Conservation (phyloP, 495 filamentous ascomycete genomes). For the Lophiostoma macrostomum region DNA sequence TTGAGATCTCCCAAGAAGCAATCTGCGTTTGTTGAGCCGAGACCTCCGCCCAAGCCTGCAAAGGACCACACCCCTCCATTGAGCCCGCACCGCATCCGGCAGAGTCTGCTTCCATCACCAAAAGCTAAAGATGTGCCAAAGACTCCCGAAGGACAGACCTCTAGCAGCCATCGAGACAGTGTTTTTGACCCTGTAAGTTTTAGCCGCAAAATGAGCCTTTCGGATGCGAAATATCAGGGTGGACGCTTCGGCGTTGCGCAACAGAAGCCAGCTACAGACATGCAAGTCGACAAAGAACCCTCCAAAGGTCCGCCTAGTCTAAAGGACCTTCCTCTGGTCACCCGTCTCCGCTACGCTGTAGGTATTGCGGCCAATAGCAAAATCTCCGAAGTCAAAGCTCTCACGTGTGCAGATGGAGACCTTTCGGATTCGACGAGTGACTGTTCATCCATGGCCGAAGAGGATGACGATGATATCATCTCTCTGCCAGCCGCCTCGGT, state of each 20-base stretch:
- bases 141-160: conserved; percentile 21
- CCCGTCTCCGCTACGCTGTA: conserved; percentile 20
- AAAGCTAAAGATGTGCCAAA: conserved; percentile 1
- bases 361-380: conserved; percentile 8
- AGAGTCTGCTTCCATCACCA: conserved; percentile 45
- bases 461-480: conserved; percentile 8
- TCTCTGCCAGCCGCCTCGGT: conserved; percentile 4
- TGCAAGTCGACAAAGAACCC: background rate
- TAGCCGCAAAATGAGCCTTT: conserved; percentile 45
- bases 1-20: background rate
- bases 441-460: conserved; percentile 6
- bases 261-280: background rate
- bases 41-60: background rate
- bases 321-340: conserved; percentile 12
- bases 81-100: conserved; percentile 50
- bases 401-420: conserved; percentile 13
- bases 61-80: conserved; percentile 47
- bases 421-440: conserved; percentile 17
- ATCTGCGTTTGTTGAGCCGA: too few relatives aligned
- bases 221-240: conserved; percentile 51
- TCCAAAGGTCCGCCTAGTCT: conserved; percentile 7
- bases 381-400: background rate
- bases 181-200: conserved; percentile 52
- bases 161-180: conserved; percentile 36
- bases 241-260: conserved; percentile 50